Evolutionary conservation across 2,329 filamentous ascomycete genomes (phyloP), one percentile per base, ranked within the genome.

Genomic region (Drechslerella coelobrocha): DNA sequence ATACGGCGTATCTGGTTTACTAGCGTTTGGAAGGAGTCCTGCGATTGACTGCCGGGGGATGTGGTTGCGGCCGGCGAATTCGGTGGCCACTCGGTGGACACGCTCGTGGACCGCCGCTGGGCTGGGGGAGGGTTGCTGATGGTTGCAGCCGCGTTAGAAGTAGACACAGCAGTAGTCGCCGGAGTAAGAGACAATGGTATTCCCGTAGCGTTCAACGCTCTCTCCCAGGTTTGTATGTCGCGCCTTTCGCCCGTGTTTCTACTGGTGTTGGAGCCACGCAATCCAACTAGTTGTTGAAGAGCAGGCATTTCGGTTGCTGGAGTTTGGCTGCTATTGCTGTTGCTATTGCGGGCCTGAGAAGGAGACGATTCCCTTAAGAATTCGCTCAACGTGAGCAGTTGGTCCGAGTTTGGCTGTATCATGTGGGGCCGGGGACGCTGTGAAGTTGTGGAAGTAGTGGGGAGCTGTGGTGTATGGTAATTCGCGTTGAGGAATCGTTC

Each of bases 1-100:
- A 75, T 75, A 7, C 74, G 63, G 19, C 73, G 68, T 37, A 76
- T 76, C 62, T 76, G 75, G 21, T 63, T 73, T 10, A 76, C 73
- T 1, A 76, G 50, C 23, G 72, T 74, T 41, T 74, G 74, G 27
- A 76, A 76, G 6, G 65, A 73, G 26, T 75, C 74, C 21, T 72
- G 72, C 2, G 60, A 21, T 59, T 60, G 57, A 23, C 34, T 17
- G n/a, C 31, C 57, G 9, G 66, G 59, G 5, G 66, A 62, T 23
- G 45, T 52, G 21, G 59, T 55, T 19, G 56, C 52, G n/a, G 43
- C 47, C 14, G 66, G 59, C 2, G 66, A 50, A 2, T 41, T 48
- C 0, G 66, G 66, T 31, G 66, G 66, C 66, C 66, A 71, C 55
- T 71, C 66, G 24, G 59, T 54, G 27, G 66, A 27, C 17, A 60